Evolutionary conservation across 2,329 filamentous ascomycete genomes (phyloP), one percentile per base, ranked within the genome.

Genomic region (Raffaelea albimanens): DNA sequence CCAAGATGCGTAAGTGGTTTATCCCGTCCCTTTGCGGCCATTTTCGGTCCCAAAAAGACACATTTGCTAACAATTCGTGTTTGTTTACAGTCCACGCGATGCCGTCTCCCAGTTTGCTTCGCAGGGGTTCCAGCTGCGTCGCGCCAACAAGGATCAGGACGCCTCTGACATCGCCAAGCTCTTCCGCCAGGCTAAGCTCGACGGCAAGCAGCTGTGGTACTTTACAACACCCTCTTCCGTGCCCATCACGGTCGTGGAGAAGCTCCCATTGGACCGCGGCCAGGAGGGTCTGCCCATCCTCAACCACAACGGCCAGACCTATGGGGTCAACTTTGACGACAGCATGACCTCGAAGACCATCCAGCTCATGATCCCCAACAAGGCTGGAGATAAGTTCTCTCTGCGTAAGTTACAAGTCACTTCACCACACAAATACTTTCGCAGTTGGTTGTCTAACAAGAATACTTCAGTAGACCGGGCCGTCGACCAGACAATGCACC

Each of bases 191-290:
- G 72, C 73, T 47, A 76, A 78, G 55, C 61, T 83, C 8, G 67
- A 79, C 48, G 82, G 82, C 52, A 88, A 87, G 67, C 81, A 89
- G 60, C 70, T 89, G 50, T 90, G 85, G 85, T 86, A 88, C 61
- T 87, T 90, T 56, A 86, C 82, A 10, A 81, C 83, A 3, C 85
- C 85, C 2, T 75, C 80, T 5, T 78, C 78, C 11, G 67, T 88
- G 3, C 79, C 84, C n/a, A 73, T 89, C 48, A 78, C 76, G 11
- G 71, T 83, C 1, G 66, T 89, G 42, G 76, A 80, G 58, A 73
- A 82, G 53, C 73, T 87, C 39, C 72, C 73, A 10, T 60, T 78
- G 56, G 74, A 79, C 48, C 70, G 75, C 45, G 71, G 74, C 2
- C 66, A 72, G 50, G 65, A 70, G 2, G 72, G 72, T 14, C 68